A percentile compares a stretch with the other conserved stretches of the same genome.
Evolutionary conservation across 2,329 filamentous ascomycete genomes (phyloP).

Genomic region (Alternaria atra): DNA sequence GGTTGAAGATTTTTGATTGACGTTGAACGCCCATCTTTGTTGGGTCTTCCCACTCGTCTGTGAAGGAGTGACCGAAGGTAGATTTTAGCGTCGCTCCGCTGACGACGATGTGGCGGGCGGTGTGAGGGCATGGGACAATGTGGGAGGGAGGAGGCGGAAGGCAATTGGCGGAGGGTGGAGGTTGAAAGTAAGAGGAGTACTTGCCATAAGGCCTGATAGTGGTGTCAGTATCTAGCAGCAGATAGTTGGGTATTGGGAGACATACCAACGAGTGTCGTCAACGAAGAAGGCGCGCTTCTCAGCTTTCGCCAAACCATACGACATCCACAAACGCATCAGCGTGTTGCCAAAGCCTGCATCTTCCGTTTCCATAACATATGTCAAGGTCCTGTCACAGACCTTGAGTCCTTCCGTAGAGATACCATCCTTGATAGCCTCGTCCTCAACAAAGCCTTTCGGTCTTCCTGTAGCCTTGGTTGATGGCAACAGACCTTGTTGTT

Average conservation of each 20-base stretch:
- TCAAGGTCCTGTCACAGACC: constrained; percentile 75
- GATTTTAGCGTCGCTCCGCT: constrained; percentile 72
- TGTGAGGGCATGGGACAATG: constrained; percentile 81
- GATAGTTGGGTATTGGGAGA: neutral
- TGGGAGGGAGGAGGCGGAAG: constrained; percentile 76
- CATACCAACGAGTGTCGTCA: constrained; percentile 78
- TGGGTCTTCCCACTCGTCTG: constrained; percentile 61
- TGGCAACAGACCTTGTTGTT: constrained; percentile 70
- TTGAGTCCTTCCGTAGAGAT: constrained; percentile 50
- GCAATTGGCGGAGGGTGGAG: constrained; percentile 72
- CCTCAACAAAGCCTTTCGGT: constrained; percentile 51
- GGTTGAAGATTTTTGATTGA: constrained; percentile 70
- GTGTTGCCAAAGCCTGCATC: constrained; percentile 81
- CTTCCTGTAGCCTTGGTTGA: constrained; percentile 49
- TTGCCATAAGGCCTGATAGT: constrained; percentile 72
- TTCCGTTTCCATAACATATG: constrained; percentile 76
- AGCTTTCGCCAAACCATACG: constrained; percentile 79
- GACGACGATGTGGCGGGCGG: constrained; percentile 77
- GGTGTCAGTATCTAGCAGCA: constrained; percentile 22
- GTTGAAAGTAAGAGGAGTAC: constrained; percentile 75
- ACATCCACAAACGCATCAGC: constrained; percentile 82
- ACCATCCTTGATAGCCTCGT: constrained; percentile 43
- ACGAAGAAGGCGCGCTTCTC: constrained; percentile 83
- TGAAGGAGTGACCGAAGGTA: constrained; percentile 70
- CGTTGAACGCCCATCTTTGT: constrained; percentile 61